Evolutionary conservation across 2,329 filamentous ascomycete genomes (phyloP).

Genomic region (Monascus ruber): DNA sequence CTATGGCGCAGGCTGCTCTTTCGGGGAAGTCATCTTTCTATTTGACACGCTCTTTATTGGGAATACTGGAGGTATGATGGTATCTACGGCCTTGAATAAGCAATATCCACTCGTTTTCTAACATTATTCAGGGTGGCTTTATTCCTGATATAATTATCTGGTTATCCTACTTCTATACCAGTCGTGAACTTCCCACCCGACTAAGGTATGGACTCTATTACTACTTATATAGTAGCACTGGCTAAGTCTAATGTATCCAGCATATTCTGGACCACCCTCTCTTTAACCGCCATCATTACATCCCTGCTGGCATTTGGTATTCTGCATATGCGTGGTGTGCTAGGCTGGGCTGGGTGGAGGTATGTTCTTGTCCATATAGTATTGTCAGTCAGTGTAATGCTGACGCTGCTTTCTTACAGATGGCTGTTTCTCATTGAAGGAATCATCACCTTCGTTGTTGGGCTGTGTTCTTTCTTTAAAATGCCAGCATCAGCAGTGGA

Average conservation of each 20-base stretch:
- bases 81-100: too few species aligned
- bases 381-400: neutral
- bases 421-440: conserved; percentile 50
- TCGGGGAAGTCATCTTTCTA: conserved; percentile 29
- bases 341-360: conserved; percentile 28
- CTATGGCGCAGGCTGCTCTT: conserved; percentile 34
- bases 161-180: conserved; percentile 54
- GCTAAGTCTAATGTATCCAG: conserved; percentile 17
- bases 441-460: conserved; percentile 41
- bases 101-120: too few species aligned
- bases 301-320: conserved; percentile 26
- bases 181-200: conserved; percentile 51
- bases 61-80: conserved; percentile 14
- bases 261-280: conserved; percentile 55
- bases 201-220: conserved; percentile 26
- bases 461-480: conserved; percentile 42
- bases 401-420: conserved; percentile 1
- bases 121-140: conserved; percentile 38
- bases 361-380: conserved; percentile 32
- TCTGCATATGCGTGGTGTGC: conserved; percentile 21
- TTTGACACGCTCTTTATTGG: conserved; percentile 31
- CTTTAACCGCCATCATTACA: conserved; percentile 22
- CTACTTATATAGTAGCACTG: neutral
- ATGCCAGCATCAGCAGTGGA: conserved; percentile 45
- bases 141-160: conserved; percentile 48